Conservation (phyloP, 768 basidiomycete species). For the Brasilioporus rufonigricans region DNA sequence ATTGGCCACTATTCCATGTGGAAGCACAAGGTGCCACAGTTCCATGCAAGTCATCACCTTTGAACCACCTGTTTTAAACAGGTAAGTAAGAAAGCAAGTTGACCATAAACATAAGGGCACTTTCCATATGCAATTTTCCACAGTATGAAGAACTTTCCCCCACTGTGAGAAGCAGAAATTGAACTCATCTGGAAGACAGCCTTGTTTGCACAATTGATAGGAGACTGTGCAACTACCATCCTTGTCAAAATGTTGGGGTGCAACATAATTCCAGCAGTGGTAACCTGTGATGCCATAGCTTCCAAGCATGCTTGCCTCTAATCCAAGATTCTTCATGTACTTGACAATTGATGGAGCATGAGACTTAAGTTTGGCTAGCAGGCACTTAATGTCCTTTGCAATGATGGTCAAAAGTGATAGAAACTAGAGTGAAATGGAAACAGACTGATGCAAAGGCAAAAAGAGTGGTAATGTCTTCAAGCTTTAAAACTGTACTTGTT, state of each 20-base stretch:
- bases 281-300: neutral
- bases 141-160: neutral
- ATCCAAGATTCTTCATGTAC: neutral
- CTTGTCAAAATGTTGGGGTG: neutral
- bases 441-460: neutral
- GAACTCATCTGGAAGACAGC: neutral
- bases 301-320: neutral
- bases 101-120: neutral
- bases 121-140: conserved; percentile 5
- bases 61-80: conserved; percentile 8
- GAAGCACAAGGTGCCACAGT: conserved; percentile 6
- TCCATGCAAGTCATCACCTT: conserved; percentile 9
- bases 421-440: neutral
- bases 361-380: neutral
- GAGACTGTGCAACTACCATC: neutral
- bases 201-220: conserved; percentile 7
- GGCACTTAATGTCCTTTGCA: neutral
- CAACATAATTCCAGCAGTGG: conserved; percentile 15
- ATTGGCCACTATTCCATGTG: neutral
- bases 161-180: conserved; percentile 4
- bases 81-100: neutral
- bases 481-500: accelerated
- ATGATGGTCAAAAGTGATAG: neutral
- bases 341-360: neutral
- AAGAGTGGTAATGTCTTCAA: neutral